Evolutionary conservation across 345 rosid genomes (phyloP), one percentile per base, ranked within the genome.

Genomic region (Aquilaria malaccensis): DNA sequence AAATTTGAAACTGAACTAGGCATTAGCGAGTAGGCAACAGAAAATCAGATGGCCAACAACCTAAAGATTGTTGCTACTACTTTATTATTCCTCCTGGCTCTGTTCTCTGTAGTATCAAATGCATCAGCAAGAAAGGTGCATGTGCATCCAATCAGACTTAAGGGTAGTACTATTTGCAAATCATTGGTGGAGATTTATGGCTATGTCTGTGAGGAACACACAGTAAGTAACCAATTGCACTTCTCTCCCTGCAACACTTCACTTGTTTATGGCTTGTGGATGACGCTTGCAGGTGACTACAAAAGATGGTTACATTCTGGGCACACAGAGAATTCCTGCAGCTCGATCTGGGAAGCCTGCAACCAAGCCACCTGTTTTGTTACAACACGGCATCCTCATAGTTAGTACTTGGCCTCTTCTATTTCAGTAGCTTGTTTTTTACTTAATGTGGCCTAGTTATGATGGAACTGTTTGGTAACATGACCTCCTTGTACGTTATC

Each of bases 251-350:
- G 54, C 10, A 56, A 30, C 50, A 46, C 43, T 45, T 7, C n/a
- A 2, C 53, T 5, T 13, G 10, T 46, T 41, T 60, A 2, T 46
- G 52, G 13, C n/a, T 11, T 12, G 3, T 46, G 63, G 65, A 11
- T 31, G 30, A 66, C 11, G n/a, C 41, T 67, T 73, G 52, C 67
- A 80, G 84, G 82, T 83, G 13, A 76, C 77, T 4, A 80, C 85
- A 10, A 22, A 61, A 62, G 83, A 80, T 63, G 85, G 88, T n/a
- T 78, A 62, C 37, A 67, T 78, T 48, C 80, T 83, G 43, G 74
- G 80, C 66, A n/a, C 80, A 61, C 88, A 74, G 70, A 78, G 81
- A 52, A 80, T 83, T 56, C 77, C 81, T 9, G 41, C 10, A 2
- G 76, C 78, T 15, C 49, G 32, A 45, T 76, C 74, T 4, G 79